Conservation (phyloP, 306 rosid genomes). For the Quercus wislizeni region DNA sequence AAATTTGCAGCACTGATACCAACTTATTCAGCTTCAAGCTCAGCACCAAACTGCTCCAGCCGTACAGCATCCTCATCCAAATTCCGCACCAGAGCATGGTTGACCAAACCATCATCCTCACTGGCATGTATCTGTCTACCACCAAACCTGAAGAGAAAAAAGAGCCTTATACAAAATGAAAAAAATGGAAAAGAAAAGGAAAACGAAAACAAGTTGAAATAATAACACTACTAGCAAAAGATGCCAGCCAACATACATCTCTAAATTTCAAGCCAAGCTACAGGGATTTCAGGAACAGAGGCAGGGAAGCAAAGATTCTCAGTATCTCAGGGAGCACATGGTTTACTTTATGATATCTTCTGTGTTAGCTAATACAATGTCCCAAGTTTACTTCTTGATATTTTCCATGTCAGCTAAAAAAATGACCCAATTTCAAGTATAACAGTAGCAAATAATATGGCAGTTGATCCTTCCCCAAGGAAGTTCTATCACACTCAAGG, state of each 20-base stretch:
- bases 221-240: neutral
- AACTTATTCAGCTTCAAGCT: conserved; percentile 79
- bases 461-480: neutral
- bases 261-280: neutral
- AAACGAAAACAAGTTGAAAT: neutral
- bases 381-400: neutral
- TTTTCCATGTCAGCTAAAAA: neutral
- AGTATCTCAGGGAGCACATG: neutral
- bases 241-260: neutral
- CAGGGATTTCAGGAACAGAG: neutral
- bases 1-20: neutral
- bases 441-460: neutral
- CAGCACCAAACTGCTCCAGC: conserved; percentile 83
- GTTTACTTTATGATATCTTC: neutral
- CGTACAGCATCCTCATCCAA: conserved; percentile 65
- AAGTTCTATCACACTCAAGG: neutral
- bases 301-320: neutral
- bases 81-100: conserved; percentile 74
- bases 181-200: neutral
- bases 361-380: neutral
- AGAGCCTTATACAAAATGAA: neutral
- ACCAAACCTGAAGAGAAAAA: conserved; percentile 64
- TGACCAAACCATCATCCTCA: conserved; percentile 75
- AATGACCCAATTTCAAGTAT: neutral
- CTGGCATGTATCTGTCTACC: conserved; percentile 90